Base-by-base conservation (phyloP, 1,284 basidiomycete species). In the Microbotryum lychnidis-dioicae region DNA sequence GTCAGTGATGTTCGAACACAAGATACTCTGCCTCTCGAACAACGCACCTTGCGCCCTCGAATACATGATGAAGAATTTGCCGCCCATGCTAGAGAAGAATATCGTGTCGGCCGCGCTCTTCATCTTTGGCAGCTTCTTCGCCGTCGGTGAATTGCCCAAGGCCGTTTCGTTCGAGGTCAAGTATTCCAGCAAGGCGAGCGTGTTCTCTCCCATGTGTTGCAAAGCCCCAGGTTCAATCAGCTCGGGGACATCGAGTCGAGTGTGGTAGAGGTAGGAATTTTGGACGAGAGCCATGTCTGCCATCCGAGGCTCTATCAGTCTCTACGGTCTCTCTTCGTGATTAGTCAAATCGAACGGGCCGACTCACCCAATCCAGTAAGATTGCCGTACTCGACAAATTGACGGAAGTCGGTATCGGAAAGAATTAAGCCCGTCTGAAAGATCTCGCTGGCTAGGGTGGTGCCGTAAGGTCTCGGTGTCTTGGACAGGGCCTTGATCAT, bases 401-500 rank as follows among this genome's bases (percentile, higher is more conserved):
- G 93, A 42, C 90, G 83, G 71, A 93, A 94, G 74, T 94, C 91
- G 50, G 91, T 96, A 45, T 96, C 91, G 12, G 88, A 92, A 52
- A 96, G 78, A 56, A 98, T 81, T 60, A 97, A 82, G 0, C 94
- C 94, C 0, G 90, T 94, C 56, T 85, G 85, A 76, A 98, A 98
- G 33, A 98, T 83, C 65, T 98, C 96, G 68, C 90, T 91, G 12
- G 94, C 94, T 50, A 91, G 82, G 61, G 97, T 84, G 0, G 91
- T 93, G 1, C 91, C 96, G 60, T 87, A 89, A 0, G 91, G 94
- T 71, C 87, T 86, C 61, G 92, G 91, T 0, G 90, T 89, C 68
- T 86, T 81, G 1, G 86, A 83, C 73, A 94, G 97, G 0, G 91
- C 92, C 63, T 87, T 81, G 21, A 97, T 89, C 91, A 98, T 96